Evolutionary conservation across 2,329 filamentous ascomycete species (phyloP).

Genomic region (Aspergillus viridinutans): DNA sequence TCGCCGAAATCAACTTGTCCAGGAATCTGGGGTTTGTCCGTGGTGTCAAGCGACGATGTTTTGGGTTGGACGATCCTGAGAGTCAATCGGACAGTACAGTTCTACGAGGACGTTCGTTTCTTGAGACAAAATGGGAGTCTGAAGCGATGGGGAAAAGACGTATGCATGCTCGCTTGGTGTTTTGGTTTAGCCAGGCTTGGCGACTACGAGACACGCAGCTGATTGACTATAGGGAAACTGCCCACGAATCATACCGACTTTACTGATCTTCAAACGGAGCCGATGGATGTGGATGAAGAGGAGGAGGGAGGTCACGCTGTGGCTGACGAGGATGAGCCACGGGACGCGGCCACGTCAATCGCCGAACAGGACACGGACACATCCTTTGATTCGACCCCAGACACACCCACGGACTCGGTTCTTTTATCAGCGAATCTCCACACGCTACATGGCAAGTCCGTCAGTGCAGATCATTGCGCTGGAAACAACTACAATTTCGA

Average conservation of each 20-base stretch:
- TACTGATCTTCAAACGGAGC: constrained; percentile 9
- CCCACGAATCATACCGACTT: constrained; percentile 10
- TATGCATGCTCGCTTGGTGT: constrained; percentile 10
- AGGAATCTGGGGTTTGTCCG: constrained; percentile 25
- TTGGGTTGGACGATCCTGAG: constrained; percentile 10
- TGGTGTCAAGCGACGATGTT: constrained; percentile 35
- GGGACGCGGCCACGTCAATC: constrained; percentile 17
- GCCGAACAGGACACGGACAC: constrained; percentile 12
- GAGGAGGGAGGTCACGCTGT: constrained; percentile 5
- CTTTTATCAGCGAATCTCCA: constrained; percentile 15
- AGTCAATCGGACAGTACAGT: constrained; percentile 1
- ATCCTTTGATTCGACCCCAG: constrained; percentile 13
- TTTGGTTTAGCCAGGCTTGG: neutral
- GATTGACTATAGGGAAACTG: constrained; percentile 17
- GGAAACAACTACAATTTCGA: constrained; percentile 3
- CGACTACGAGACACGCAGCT: constrained; percentile 5
- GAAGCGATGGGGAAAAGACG: constrained; percentile 28
- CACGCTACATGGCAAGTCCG: constrained; percentile 17
- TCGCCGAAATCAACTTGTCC: constrained; percentile 32
- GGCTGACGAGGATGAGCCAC: constrained; percentile 2
- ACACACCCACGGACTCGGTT: constrained; percentile 6
- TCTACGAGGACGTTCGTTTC: constrained; percentile 31
- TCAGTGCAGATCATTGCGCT: constrained; percentile 3
- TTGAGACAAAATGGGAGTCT: constrained; percentile 41
- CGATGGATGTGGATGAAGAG: constrained; percentile 9